Conservation (phyloP, 2,329 filamentous ascomycete species). For the Onygena corvina region DNA sequence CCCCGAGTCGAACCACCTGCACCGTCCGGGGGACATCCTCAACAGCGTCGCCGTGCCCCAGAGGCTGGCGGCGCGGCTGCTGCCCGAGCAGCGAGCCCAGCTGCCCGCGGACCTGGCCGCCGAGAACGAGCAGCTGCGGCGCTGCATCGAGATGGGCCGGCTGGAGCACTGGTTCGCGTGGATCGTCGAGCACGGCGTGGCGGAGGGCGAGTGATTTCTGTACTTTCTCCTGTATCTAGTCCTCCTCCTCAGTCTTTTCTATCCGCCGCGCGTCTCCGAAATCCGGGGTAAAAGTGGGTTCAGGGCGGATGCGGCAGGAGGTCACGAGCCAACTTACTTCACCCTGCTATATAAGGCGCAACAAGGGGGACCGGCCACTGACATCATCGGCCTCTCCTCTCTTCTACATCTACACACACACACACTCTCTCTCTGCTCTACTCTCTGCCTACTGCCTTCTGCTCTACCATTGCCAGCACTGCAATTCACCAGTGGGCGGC, state of each 20-base stretch:
- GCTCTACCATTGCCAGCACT: not conserved
- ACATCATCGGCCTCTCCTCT: slow-evolving; percentile 5
- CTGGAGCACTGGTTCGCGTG: slow-evolving; percentile 56
- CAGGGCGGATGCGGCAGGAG: not conserved
- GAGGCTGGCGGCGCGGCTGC: slow-evolving; percentile 23
- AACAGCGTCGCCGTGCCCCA: slow-evolving; percentile 20
- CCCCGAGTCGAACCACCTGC: slow-evolving; percentile 4
- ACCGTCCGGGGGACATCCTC: slow-evolving; percentile 16
- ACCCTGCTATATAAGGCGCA: not conserved
- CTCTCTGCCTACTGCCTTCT: not conserved
- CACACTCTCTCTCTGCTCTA: not conserved
- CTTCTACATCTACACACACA: no score
- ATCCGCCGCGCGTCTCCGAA: not conserved
- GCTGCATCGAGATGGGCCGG: slow-evolving; percentile 54
- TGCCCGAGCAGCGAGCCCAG: slow-evolving; percentile 47
- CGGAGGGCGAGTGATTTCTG: not conserved
- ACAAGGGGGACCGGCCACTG: not conserved
- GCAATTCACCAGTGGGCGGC: not conserved
- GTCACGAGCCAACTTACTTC: slow-evolving; percentile 6
- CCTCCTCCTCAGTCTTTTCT: not conserved
- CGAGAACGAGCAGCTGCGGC: slow-evolving; percentile 56
- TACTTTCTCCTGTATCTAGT: no score
- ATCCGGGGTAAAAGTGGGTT: slow-evolving; percentile 6
- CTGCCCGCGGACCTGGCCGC: slow-evolving; percentile 59
- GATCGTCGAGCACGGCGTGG: slow-evolving; percentile 20